Conservation (phyloP, 83 land plant genomes). For the Picea mariana region DNA sequence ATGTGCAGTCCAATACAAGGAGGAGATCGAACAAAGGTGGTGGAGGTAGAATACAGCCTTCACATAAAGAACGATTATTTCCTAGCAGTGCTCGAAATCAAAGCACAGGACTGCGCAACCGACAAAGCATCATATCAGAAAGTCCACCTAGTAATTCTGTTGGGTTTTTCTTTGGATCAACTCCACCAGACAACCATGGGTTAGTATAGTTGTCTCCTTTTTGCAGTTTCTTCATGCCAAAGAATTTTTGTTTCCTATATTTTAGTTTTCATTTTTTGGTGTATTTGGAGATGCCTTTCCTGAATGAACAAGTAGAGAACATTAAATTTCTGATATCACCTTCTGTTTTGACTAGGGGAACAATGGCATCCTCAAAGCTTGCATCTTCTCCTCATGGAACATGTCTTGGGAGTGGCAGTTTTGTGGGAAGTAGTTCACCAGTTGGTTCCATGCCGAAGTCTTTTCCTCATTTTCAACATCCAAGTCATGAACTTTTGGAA, state of each 20-base stretch:
- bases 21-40: conserved; percentile 48
- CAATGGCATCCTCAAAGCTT: conserved; percentile 38
- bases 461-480: conserved; percentile 95
- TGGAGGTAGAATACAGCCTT: conserved; percentile 29
- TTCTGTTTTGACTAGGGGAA: conserved; percentile 1
- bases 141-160: conserved; percentile 92
- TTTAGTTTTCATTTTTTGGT: background rate
- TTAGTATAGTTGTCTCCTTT: conserved; percentile 27
- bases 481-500: conserved; percentile 94
- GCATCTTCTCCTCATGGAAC: conserved; percentile 70
- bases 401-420: conserved; percentile 36
- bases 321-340: background rate
- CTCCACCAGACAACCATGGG: conserved; percentile 92
- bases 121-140: conserved; percentile 56
- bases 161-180: conserved; percentile 91
- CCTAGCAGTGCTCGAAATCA: conserved; percentile 57
- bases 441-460: conserved; percentile 92
- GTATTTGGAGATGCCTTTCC: background rate
- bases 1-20: conserved; percentile 36
- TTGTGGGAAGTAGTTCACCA: conserved; percentile 84
- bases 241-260: background rate
- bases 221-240: background rate
- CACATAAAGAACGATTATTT: conserved; percentile 74
- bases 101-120: conserved; percentile 40
- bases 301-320: background rate